Evolutionary conservation across 1,284 basidiomycete species (phyloP).

Genomic region (Moesziomyces parantarcticus): DNA sequence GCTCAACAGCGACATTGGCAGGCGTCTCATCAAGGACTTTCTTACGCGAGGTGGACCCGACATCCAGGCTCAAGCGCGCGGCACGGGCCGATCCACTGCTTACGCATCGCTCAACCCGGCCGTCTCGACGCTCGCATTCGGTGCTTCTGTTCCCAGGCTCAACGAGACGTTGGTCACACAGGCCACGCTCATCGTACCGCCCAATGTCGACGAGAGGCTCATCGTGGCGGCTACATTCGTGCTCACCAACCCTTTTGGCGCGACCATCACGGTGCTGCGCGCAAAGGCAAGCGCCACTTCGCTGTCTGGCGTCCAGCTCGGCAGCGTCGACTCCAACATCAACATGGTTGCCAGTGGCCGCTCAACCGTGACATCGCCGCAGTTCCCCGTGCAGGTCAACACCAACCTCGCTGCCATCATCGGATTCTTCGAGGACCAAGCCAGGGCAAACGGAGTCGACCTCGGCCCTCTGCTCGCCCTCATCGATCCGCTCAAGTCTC

Average conservation of each 20-base stretch:
- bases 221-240: slow-evolving; percentile 46
- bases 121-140: slow-evolving; percentile 75
- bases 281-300: slow-evolving; percentile 73
- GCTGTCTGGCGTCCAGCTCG: slow-evolving; percentile 65
- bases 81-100: slow-evolving; percentile 74
- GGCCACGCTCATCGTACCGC: slow-evolving; percentile 60
- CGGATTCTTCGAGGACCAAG: slow-evolving; percentile 73
- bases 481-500: slow-evolving; percentile 73
- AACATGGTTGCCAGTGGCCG: slow-evolving; percentile 76
- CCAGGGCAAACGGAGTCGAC: slow-evolving; percentile 73
- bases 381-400: slow-evolving; percentile 76
- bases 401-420: slow-evolving; percentile 75
- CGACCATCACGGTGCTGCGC: slow-evolving; percentile 76
- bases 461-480: slow-evolving; percentile 75
- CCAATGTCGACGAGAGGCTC: slow-evolving; percentile 53
- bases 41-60: slow-evolving; percentile 75
- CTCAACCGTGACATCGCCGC: slow-evolving; percentile 73
- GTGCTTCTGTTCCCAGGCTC: slow-evolving; percentile 77
- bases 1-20: slow-evolving; percentile 72
- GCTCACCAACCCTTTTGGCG: slow-evolving; percentile 79
- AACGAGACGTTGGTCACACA: slow-evolving; percentile 74
- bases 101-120: slow-evolving; percentile 76
- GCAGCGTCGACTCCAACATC: slow-evolving; percentile 72
- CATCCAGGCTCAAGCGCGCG: slow-evolving; percentile 72
- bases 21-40: slow-evolving; percentile 76